Percentiles rank a stretch among this genome's conserved stretches.
Evolutionary conservation across 495 filamentous ascomycete genomes (phyloP).

Genomic region (Penicillium simplicissimum): DNA sequence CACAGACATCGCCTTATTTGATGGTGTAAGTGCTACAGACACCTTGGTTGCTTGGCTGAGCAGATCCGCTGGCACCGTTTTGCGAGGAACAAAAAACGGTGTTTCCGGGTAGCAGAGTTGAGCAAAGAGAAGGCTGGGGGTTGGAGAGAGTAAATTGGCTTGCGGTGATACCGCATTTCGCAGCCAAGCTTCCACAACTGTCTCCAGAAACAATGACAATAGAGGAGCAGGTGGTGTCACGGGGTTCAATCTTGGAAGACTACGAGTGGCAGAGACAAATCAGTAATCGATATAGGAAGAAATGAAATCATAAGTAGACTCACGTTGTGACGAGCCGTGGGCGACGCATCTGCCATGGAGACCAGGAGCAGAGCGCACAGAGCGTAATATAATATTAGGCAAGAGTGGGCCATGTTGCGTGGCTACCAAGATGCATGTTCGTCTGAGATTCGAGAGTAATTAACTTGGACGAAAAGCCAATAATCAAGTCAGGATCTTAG

Average conservation of each 20-base stretch:
- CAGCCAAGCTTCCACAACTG: neutral
- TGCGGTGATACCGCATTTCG: neutral
- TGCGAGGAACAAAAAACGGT: neutral
- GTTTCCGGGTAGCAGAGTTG: neutral
- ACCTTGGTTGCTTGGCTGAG: neutral
- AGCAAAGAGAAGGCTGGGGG: neutral
- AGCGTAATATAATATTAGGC: neutral
- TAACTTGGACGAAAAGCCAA: no score
- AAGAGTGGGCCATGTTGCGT: neutral
- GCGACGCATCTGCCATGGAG: neutral
- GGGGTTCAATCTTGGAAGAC: neutral
- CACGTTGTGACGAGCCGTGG: neutral
- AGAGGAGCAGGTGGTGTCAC: neutral
- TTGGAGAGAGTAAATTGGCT: neutral
- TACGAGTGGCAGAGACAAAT: neutral
- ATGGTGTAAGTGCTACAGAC: slow-evolving; percentile 9
- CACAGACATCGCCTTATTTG: slow-evolving; percentile 11
- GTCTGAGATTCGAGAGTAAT: neutral
- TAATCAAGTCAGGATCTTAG: no score
- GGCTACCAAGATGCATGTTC: neutral
- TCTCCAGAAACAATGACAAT: neutral
- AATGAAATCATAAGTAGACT: neutral
- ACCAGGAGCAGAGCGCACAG: neutral
- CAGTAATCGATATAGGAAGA: neutral
- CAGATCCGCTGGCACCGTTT: neutral